Base-by-base conservation (phyloP, 179 eudicot species). In the Actinidia chinensis region DNA sequence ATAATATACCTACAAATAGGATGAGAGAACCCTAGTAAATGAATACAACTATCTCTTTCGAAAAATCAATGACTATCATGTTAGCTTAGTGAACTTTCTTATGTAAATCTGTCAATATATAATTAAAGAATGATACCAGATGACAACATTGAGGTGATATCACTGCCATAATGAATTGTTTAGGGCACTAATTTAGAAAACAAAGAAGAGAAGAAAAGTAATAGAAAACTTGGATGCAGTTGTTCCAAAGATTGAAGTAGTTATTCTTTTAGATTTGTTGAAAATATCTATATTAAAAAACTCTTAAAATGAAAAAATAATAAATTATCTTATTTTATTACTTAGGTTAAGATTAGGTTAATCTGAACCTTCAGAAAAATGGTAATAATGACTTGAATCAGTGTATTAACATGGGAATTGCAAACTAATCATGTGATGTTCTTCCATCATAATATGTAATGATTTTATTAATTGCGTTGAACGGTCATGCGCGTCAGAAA, bases 391-490 rank as follows among this genome's bases (percentile, higher is more conserved):
- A 20, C 48, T 36, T 6, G 28, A 68, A 68, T 68, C 52, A 68
- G 15, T 44, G 72, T 68, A 20, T 33, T n/a, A n/a, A 20, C 52
- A 43, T 43, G 11, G 50, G 50, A 10, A 44, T 68, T 36, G 48
- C 72, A 43, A n/a, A 47, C 8, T 22, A 47, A 70, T 48, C 28
- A 68, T 36, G 70, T 66, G 70, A 66, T 66, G 48, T 66, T 66
- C 48, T 66, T n/a, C 40, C 40, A 36, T 36, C 40, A 36, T 36
- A 36, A 36, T 36, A 36, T 3, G 40, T 36, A 36, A 36, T 36
- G 40, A 2, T 36, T 36, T 36, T 36, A 36, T 1, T 36, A 36
- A 36, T 36, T 36, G 40, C 40, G 40, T 36, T 36, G 40, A 36
- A 36, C 40, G 40, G 40, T 36, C 40, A 36, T 36, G 40, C 2